Evolutionary conservation across 164 flowering plant species (phyloP).

Genomic region (Aristolochia contorta): DNA sequence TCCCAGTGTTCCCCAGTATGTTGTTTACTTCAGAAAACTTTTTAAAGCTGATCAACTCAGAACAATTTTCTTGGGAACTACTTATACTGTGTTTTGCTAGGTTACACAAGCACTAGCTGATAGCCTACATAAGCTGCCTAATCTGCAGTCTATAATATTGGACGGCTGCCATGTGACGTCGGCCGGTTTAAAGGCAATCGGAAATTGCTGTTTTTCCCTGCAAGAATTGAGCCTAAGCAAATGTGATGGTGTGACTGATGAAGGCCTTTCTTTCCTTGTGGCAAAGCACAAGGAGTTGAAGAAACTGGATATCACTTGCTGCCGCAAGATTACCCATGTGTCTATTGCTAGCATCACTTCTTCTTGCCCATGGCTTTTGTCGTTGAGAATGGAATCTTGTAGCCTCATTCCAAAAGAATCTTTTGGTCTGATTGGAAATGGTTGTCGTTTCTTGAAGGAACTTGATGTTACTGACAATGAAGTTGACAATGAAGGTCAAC

Average conservation of each 20-base stretch:
- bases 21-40: slow-evolving; percentile 1
- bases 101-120: slow-evolving; percentile 53
- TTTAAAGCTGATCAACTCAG: background rate
- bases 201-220: slow-evolving; percentile 42
- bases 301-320: slow-evolving; percentile 84
- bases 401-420: slow-evolving; percentile 56
- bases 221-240: slow-evolving; percentile 79
- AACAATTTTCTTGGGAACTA: background rate
- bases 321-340: slow-evolving; percentile 61
- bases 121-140: slow-evolving; percentile 49
- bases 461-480: slow-evolving; percentile 81
- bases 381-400: slow-evolving; percentile 88
- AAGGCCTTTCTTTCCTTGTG: slow-evolving; percentile 59
- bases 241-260: slow-evolving; percentile 78
- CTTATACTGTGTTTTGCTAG: slow-evolving; percentile 23
- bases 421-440: slow-evolving; percentile 58
- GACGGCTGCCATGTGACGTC: slow-evolving; percentile 71
- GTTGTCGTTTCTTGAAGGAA: slow-evolving; percentile 62
- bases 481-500: slow-evolving; percentile 70
- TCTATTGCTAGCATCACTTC: slow-evolving; percentile 53
- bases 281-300: slow-evolving; percentile 47
- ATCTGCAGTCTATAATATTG: slow-evolving; percentile 53
- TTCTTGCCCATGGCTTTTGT: slow-evolving; percentile 55
- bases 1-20: slow-evolving; percentile 67
- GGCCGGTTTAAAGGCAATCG: slow-evolving; percentile 62